Evolutionary conservation across 108 stramenopile species (phyloP).

Genomic region (Chaetoceros tenuissimus): DNA sequence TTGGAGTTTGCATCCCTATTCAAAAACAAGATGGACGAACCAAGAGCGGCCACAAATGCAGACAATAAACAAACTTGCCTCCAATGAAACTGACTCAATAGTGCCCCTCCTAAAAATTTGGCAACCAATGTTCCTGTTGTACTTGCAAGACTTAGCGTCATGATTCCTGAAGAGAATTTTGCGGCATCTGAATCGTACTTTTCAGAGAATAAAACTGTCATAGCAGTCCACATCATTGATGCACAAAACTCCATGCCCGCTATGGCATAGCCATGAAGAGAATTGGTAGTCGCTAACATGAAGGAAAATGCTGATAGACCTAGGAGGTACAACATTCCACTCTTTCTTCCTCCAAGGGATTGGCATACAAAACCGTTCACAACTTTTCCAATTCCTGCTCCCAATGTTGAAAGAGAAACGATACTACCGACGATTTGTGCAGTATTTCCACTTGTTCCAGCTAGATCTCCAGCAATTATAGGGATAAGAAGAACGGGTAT

Average conservation of each 20-base stretch:
- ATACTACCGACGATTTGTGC: constrained; percentile 14
- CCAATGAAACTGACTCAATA: too few species aligned
- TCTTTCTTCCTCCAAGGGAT: constrained; percentile 20
- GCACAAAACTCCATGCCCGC: constrained; percentile 24
- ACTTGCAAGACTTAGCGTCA: constrained; percentile 22
- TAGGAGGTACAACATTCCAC: constrained; percentile 11
- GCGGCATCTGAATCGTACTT: constrained; percentile 7
- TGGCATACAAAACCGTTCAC: constrained; percentile 47
- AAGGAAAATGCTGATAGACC: neutral
- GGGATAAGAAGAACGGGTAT: constrained; percentile 32
- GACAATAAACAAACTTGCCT: too few species aligned
- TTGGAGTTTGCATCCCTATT: too few species aligned
- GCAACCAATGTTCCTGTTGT: constrained; percentile 18
- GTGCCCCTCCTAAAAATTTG: constrained; percentile 17
- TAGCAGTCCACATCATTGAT: constrained; percentile 31
- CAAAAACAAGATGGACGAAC: too few species aligned
- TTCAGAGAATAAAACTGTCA: constrained; percentile 14
- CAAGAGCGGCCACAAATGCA: too few species aligned
- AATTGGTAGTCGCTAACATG: constrained; percentile 1
- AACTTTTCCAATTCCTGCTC: constrained; percentile 32
- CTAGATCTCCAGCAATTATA: constrained; percentile 13
- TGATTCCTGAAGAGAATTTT: constrained; percentile 16
- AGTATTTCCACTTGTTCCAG: neutral
- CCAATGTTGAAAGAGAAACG: constrained; percentile 13
- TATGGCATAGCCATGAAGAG: constrained; percentile 11